These are phyloP conservation scores for Quercus lobata DNA, from an alignment of 331 rosid genomes.

Conservation along the genomic window DNA sequence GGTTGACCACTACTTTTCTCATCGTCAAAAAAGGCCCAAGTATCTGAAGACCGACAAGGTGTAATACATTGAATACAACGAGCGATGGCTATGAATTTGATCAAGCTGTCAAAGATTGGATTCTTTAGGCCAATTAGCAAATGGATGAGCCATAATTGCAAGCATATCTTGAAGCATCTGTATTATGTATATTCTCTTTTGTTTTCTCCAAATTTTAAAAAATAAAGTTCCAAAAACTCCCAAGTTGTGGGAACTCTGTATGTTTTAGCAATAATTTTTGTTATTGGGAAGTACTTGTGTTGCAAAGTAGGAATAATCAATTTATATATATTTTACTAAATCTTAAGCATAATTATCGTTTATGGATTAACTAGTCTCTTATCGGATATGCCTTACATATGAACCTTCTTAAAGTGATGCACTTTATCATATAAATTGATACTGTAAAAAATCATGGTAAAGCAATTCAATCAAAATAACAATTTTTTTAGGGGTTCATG, in stretches of 20 bases:
- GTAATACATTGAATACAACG: background rate
- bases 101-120: constrained; percentile 17
- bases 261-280: background rate
- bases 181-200: background rate
- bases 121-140: background rate
- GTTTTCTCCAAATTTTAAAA: background rate
- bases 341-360: too few species aligned
- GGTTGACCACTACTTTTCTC: constrained; percentile 17
- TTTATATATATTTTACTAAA: too few species aligned
- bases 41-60: background rate
- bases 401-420: too few species aligned
- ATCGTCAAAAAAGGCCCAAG: constrained; percentile 17
- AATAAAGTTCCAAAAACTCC: background rate
- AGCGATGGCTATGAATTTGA: constrained; percentile 6
- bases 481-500: rapidly evolving
- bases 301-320: background rate
- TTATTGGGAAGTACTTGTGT: background rate
- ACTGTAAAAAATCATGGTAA: too few species aligned
- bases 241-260: constrained; percentile 7
- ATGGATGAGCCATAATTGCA: constrained; percentile 11
- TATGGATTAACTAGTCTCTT: too few species aligned
- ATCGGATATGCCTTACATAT: too few species aligned
- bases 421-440: too few species aligned
- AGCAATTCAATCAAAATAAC: too few species aligned
- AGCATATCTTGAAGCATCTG: background rate